Conservation (phyloP, 345 rosid genomes). For the Mangifera indica region DNA sequence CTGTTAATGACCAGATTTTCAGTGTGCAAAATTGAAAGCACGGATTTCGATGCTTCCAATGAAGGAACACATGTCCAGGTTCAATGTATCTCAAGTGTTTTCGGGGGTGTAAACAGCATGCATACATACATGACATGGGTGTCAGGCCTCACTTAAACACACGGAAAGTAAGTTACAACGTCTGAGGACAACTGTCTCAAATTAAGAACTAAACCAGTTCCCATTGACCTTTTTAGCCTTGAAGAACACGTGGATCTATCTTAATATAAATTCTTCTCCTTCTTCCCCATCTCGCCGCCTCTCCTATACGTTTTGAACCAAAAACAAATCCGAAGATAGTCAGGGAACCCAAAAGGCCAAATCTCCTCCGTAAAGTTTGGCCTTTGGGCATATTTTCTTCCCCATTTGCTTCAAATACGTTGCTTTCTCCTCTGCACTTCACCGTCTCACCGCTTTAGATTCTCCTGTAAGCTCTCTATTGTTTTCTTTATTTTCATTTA, state of each 20-base stretch:
- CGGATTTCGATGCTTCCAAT: neutral
- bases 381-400: neutral
- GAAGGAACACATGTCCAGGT: conserved; percentile 6
- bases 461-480: conserved; percentile 7
- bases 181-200: neutral
- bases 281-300: conserved; percentile 21
- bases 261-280: conserved; percentile 21
- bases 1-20: neutral
- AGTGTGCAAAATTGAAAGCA: neutral
- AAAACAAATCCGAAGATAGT: neutral
- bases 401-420: neutral
- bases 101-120: neutral
- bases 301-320: neutral
- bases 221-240: too few species aligned
- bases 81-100: conserved; percentile 14
- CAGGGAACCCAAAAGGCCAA: neutral
- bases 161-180: too few species aligned
- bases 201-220: too few species aligned
- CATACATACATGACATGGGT: neutral
- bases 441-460: neutral
- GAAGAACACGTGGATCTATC: neutral
- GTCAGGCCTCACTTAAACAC: neutral
- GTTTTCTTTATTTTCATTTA: neutral
- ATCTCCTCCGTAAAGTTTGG: neutral
- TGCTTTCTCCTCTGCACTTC: neutral